Evolutionary conservation across 441 rosid genomes (phyloP).

Genomic region (Sinapis alba): DNA sequence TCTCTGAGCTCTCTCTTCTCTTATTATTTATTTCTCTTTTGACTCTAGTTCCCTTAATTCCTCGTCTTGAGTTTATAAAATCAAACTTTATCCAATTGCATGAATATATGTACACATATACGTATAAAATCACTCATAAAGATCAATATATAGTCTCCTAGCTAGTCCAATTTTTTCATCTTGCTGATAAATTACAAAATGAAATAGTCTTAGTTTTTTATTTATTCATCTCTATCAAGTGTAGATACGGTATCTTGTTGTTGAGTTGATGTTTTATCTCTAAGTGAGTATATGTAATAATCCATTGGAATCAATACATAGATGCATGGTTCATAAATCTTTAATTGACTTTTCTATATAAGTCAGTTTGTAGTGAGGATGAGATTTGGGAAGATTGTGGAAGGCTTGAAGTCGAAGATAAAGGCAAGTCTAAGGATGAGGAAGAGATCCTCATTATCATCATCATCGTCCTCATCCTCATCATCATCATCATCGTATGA

Average conservation of each 20-base stretch:
- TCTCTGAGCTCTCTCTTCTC: background rate
- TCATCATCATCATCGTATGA: slow-evolving; percentile 48
- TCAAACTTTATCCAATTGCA: background rate
- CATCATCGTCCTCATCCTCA: slow-evolving; percentile 18
- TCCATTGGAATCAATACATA: slow-evolving; percentile 2
- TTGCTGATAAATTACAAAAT: background rate
- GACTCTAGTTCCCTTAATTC: background rate
- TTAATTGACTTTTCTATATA: background rate
- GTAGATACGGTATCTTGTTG: background rate
- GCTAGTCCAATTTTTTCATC: background rate
- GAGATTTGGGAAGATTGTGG: slow-evolving; percentile 66
- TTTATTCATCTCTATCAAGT: background rate
- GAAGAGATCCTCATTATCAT: slow-evolving; percentile 43
- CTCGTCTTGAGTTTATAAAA: too few species aligned
- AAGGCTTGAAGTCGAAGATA: slow-evolving; percentile 68
- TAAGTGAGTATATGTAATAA: background rate
- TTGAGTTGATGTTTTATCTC: background rate
- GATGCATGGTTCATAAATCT: background rate
- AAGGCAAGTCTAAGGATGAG: slow-evolving; percentile 56
- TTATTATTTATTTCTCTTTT: slow-evolving; percentile 2
- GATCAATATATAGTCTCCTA: slow-evolving; percentile 1
- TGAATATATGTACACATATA: background rate
- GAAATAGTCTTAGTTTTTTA: background rate
- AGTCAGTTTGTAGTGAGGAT: slow-evolving; percentile 38
- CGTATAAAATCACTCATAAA: background rate